Percentiles rank a stretch among this genome's conserved stretches.
phyloP scores from a whole-genome alignment of 805 yeast genomes.

The Nakazawaea peltata region DNA sequence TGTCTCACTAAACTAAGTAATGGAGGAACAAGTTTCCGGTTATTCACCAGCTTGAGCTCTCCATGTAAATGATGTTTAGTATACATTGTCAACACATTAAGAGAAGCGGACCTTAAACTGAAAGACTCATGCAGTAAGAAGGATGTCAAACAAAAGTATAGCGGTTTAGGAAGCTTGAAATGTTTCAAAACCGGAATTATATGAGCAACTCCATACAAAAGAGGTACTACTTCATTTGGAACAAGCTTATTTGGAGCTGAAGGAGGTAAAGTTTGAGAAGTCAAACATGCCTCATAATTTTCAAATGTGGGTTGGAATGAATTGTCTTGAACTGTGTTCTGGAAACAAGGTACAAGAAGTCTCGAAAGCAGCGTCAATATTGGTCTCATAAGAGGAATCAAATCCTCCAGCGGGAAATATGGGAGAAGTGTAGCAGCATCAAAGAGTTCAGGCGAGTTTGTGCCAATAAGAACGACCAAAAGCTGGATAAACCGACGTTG shows the following conservation, averaged over 20 bases:
- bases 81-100: constrained; percentile 21
- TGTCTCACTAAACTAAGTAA: constrained; percentile 16
- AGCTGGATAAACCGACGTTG: too few species aligned
- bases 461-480: too few species aligned
- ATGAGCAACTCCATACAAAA: constrained; percentile 18
- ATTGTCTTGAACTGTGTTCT: constrained; percentile 13
- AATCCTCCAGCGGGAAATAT: constrained; percentile 12
- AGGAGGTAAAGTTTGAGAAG: constrained; percentile 12
- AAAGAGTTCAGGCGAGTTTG: too few species aligned
- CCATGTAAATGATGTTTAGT: constrained; percentile 13
- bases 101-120: constrained; percentile 17
- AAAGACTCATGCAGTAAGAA: constrained; percentile 17
- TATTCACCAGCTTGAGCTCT: constrained; percentile 13
- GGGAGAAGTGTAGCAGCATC: constrained; percentile 19
- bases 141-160: constrained; percentile 19
- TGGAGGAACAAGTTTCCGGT: constrained; percentile 17
- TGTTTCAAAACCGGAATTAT: constrained; percentile 2
- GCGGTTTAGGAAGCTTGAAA: constrained; percentile 16
- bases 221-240: constrained; percentile 17
- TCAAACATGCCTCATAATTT: constrained; percentile 14
- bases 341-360: constrained; percentile 16
- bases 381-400: constrained; percentile 14
- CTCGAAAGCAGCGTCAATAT: constrained; percentile 16
- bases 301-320: constrained; percentile 11
- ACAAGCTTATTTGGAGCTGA: constrained; percentile 15